A percentile compares a stretch with the other conserved stretches of the same genome.
Conservation (phyloP, 352 stramenopile species). For the Phytophthora agathidicida region DNA sequence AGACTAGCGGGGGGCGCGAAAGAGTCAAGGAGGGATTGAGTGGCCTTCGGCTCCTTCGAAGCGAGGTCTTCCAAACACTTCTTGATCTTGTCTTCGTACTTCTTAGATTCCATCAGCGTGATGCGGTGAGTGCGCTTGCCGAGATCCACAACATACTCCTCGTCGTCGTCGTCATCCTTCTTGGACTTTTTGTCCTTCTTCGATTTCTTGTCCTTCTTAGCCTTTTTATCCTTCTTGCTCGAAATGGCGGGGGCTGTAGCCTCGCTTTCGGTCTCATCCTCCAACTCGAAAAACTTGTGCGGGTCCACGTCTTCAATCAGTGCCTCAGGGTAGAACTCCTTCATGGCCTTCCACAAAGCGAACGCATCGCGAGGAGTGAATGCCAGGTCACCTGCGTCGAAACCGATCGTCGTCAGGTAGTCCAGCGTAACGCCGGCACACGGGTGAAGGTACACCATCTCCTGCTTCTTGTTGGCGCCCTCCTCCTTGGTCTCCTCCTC, state of each 20-base stretch:
- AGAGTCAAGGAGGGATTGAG: conserved; percentile 79
- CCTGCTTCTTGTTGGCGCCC: conserved; percentile 53
- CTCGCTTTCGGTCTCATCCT: conserved; percentile 41
- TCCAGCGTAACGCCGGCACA: conserved; percentile 86
- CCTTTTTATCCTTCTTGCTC: conserved; percentile 59
- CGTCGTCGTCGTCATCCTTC: conserved; percentile 73
- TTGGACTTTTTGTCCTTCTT: conserved; percentile 74
- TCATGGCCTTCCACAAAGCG: conserved; percentile 93
- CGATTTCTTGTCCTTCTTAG: conserved; percentile 61
- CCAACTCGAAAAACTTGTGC: conserved; percentile 93
- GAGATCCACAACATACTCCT: conserved; percentile 66
- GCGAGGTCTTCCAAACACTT: conserved; percentile 89
- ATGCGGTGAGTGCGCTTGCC: conserved; percentile 92
- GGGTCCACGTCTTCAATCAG: conserved; percentile 93
- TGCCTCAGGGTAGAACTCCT: conserved; percentile 71
- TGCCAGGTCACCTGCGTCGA: conserved; percentile 82
- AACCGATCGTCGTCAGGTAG: conserved; percentile 85
- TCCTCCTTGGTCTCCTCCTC: conserved; percentile 52
- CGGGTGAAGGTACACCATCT: conserved; percentile 81
- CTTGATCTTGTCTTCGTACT: conserved; percentile 98
- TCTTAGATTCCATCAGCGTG: conserved; percentile 97
- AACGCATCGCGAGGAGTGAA: conserved; percentile 98
- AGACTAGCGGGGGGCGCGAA: conserved; percentile 76
- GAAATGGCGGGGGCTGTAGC: conserved; percentile 20
- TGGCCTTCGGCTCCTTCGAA: conserved; percentile 89